phyloP scores from a whole-genome alignment of 345 rosid species.

The Nephelium lappaceum region DNA sequence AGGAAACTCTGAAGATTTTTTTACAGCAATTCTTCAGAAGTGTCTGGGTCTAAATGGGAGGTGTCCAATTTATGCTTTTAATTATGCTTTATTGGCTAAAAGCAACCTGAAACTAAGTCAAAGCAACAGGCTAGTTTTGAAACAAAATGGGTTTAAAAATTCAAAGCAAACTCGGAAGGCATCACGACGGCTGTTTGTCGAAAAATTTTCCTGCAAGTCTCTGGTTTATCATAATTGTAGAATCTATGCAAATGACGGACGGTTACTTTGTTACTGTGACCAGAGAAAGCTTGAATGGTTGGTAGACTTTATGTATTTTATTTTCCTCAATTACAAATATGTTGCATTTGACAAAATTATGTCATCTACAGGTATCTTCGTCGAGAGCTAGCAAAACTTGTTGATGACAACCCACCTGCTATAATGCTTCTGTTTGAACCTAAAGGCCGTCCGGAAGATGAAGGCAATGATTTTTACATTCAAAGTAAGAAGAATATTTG shows the following conservation, averaged over 20 bases:
- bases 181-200: slow-evolving; percentile 79
- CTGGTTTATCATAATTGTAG: slow-evolving; percentile 95
- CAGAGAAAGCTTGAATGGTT: slow-evolving; percentile 92
- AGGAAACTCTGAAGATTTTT: slow-evolving; percentile 45
- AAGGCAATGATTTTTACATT: slow-evolving; percentile 91
- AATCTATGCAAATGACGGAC: slow-evolving; percentile 92
- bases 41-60: slow-evolving; percentile 78
- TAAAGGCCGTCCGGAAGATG: slow-evolving; percentile 98
- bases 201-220: slow-evolving; percentile 95
- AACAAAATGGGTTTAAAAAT: slow-evolving; percentile 55
- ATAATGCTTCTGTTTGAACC: slow-evolving; percentile 95
- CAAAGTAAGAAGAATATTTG: slow-evolving; percentile 94
- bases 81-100: slow-evolving; percentile 67
- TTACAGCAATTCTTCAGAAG: slow-evolving; percentile 56
- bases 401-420: slow-evolving; percentile 81
- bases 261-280: slow-evolving; percentile 93
- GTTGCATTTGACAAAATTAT: slow-evolving; percentile 16
- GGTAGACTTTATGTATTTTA: slow-evolving; percentile 23
- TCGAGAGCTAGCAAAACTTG: slow-evolving; percentile 78
- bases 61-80: slow-evolving; percentile 71
- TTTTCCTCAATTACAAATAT: slow-evolving; percentile 12
- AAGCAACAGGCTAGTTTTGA: slow-evolving; percentile 37
- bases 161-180: slow-evolving; percentile 64
- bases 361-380: slow-evolving; percentile 60
- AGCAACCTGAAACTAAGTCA: slow-evolving; percentile 41